Conservation (phyloP, 2,329 filamentous ascomycete species). For the Fusarium austroafricanum region DNA sequence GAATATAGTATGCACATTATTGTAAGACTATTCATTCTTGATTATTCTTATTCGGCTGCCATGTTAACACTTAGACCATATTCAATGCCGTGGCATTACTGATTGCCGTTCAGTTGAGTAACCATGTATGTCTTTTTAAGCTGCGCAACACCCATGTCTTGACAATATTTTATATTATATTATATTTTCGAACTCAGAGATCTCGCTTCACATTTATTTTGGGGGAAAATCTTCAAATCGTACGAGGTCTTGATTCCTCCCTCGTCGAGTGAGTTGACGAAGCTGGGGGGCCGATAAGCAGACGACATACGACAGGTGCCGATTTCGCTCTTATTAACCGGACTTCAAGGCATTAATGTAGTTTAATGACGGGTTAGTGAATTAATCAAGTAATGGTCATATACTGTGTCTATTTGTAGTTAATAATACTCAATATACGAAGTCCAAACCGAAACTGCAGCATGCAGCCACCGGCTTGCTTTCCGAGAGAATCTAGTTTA, state of each 20-base stretch:
- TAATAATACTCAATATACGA: background rate
- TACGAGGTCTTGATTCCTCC: slow-evolving; percentile 28
- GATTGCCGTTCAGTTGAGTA: background rate
- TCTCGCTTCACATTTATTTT: background rate
- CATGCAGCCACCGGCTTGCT: background rate
- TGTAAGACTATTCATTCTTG: background rate
- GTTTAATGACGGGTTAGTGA: background rate
- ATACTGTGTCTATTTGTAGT: background rate
- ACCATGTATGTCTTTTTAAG: too few species aligned
- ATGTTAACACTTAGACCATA: background rate
- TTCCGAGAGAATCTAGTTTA: background rate
- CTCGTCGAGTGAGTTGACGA: slow-evolving; percentile 8
- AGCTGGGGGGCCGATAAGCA: slow-evolving; percentile 12
- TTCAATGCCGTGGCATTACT: background rate
- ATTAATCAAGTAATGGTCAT: slow-evolving; percentile 9
- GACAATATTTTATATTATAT: background rate
- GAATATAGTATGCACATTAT: background rate
- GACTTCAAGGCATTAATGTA: background rate
- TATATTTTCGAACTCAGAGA: background rate
- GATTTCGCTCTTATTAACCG: background rate
- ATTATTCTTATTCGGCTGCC: background rate
- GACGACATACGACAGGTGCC: slow-evolving; percentile 1
- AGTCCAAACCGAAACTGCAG: background rate
- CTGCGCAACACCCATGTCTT: too few species aligned
- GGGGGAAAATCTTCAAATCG: slow-evolving; percentile 14